Evolutionary conservation across 345 rosid genomes (phyloP).

Genomic region (Salix udensis): DNA sequence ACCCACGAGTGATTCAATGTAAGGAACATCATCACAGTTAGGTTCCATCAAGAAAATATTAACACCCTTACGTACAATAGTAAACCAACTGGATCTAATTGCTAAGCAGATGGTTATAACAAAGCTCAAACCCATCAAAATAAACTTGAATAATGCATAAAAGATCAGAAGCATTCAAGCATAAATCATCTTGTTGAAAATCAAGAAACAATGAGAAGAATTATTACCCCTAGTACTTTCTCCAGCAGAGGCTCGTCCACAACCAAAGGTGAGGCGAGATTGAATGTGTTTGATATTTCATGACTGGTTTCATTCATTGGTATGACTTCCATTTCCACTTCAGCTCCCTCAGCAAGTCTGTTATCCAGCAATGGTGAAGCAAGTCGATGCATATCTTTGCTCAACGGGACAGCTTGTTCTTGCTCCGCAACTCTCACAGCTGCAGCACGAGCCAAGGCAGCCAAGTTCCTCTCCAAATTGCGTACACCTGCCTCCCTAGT

Average conservation of each 20-base stretch:
- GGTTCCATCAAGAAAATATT: neutral
- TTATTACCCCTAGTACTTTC: constrained; percentile 84
- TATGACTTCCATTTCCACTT: constrained; percentile 97
- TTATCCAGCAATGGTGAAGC: constrained; percentile 73
- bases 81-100: neutral
- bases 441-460: constrained; percentile 97
- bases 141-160: neutral
- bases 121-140: neutral
- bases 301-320: constrained; percentile 80
- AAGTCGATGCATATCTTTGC: constrained; percentile 71
- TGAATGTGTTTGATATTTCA: constrained; percentile 67
- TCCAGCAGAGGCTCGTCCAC: constrained; percentile 90
- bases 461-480: constrained; percentile 80
- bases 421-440: constrained; percentile 90
- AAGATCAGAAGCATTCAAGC: neutral
- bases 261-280: constrained; percentile 61
- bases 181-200: neutral
- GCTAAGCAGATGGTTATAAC: neutral
- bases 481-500: constrained; percentile 99
- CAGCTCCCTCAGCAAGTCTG: constrained; percentile 85
- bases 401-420: constrained; percentile 68
- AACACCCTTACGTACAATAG: neutral
- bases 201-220: neutral
- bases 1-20: neutral
- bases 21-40: neutral